phyloP scores from a whole-genome alignment of 805 yeast genomes.

The Lipomyces chichibuensis region DNA sequence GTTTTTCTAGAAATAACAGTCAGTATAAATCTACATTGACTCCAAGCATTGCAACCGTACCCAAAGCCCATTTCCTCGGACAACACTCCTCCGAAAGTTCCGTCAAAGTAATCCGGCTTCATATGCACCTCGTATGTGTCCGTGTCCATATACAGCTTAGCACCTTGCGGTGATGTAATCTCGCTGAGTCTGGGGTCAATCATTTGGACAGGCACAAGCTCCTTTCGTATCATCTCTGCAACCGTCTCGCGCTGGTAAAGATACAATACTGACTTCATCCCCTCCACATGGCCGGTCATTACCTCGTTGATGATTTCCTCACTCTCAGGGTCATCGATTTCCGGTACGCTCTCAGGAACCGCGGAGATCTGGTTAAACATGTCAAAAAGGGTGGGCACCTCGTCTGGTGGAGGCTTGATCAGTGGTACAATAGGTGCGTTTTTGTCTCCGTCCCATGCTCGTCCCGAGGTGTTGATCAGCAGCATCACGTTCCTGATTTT shows the following conservation, averaged over 20 bases:
- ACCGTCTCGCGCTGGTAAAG: constrained; percentile 65
- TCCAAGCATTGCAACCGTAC: neutral
- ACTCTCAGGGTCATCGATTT: constrained; percentile 33
- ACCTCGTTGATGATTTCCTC: constrained; percentile 38
- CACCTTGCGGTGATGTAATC: constrained; percentile 36
- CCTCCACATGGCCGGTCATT: constrained; percentile 46
- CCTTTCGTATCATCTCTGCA: constrained; percentile 61
- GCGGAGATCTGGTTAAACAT: constrained; percentile 33
- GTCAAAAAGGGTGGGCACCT: constrained; percentile 32
- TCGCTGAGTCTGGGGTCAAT: constrained; percentile 47
- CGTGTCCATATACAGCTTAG: constrained; percentile 46
- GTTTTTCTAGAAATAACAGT: constrained; percentile 50
- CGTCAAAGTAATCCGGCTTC: constrained; percentile 50
- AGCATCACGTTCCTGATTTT: constrained; percentile 10
- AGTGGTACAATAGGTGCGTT: constrained; percentile 14
- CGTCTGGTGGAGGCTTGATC: constrained; percentile 41
- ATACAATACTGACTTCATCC: constrained; percentile 57
- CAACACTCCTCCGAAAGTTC: constrained; percentile 64
- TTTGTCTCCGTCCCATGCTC: constrained; percentile 28
- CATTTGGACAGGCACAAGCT: constrained; percentile 45
- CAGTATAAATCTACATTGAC: neutral
- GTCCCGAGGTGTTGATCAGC: constrained; percentile 12
- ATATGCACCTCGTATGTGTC: constrained; percentile 41
- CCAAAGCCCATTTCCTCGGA: constrained; percentile 69
- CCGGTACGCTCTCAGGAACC: constrained; percentile 25